Evolutionary conservation across 2,329 filamentous ascomycete genomes (phyloP), one percentile per base, ranked within the genome.

Genomic region (Curvularia hawaiiensis): DNA sequence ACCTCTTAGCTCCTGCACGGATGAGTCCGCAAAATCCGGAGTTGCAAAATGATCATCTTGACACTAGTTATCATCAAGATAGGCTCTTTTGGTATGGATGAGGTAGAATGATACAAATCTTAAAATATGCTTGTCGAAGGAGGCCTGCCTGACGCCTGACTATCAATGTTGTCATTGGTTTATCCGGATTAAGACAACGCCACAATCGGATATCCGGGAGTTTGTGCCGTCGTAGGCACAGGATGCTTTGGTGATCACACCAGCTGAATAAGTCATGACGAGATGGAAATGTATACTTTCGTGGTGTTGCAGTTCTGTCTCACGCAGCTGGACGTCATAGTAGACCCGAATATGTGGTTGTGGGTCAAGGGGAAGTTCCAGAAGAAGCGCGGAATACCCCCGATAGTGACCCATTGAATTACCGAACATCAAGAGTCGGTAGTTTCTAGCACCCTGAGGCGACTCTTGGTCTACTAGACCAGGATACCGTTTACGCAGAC

Each of bases 171-270:
- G 26, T 18, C 24, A 56, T 56, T 56, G 53, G 40, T 51, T 26
- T 44, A 26, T 52, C 24, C n/a, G 33, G 35, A 20, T 14, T 20
- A 26, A 56, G 40, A 52, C 11, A 33, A 51, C 53, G 53, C 53
- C 53, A 52, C 53, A 46, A 16, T 33, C 53, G 53, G 53, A 43
- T 52, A 41, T 22, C 26, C 53, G 53, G 53, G 41, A 52, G 31
- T 33, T 30, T 40, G 28, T 31, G 50, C 53, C 53, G 53, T 43
- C 26, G 45, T 26, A 24, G 35, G 30, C 28, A 46, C 28, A 31
- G 20, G 5, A 10, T 18, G 39, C 26, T 40, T 46, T 6, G 14
- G 8, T 52, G n/a, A 7, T 10, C 44, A 24, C 41, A 26, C 10
- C 28, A 24, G 33, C 31, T 14, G 26, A 26, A 12, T 14, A 40